Evolutionary conservation across 768 basidiomycete genomes (phyloP).

Genomic region (Lentinula sp.): DNA sequence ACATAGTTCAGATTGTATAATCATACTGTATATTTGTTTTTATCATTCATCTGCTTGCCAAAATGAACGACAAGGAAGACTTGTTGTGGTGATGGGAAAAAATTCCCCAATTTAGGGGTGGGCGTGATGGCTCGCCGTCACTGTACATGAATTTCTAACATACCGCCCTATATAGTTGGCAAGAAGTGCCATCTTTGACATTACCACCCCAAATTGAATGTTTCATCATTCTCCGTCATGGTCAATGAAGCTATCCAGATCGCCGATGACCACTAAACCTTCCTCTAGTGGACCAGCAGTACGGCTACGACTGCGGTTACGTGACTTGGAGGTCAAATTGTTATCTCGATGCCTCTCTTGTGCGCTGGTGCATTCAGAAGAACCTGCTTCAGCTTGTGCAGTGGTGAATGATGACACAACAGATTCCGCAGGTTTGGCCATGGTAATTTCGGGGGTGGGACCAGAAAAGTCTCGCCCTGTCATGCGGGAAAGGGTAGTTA

Average conservation of each 20-base stretch:
- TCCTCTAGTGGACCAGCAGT: conserved; percentile 11
- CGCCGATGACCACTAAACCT: conserved; percentile 17
- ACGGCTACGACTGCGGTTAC: conserved; percentile 20
- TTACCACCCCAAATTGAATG: neutral
- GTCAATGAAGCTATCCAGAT: conserved; percentile 12
- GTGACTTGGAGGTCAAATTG: conserved; percentile 1
- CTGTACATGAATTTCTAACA: no score
- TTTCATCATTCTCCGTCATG: neutral
- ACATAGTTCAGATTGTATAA: no score
- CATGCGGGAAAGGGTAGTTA: conserved; percentile 67
- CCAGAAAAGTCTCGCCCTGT: conserved; percentile 85
- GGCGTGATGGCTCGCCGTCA: no score
- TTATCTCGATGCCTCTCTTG: neutral
- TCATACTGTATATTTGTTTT: no score
- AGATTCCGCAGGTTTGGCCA: conserved; percentile 25
- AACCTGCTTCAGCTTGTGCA: neutral
- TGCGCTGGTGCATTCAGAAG: neutral
- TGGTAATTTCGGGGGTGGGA: conserved; percentile 63
- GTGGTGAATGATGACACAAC: conserved; percentile 7
- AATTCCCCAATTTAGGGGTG: no score
- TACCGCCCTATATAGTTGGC: no score
- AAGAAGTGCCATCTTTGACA: neutral
- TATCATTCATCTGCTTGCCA: no score
- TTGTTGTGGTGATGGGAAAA: no score
- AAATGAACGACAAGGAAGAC: no score